Conservation (phyloP, 345 rosid species). For the Rhizophora apiculata region DNA sequence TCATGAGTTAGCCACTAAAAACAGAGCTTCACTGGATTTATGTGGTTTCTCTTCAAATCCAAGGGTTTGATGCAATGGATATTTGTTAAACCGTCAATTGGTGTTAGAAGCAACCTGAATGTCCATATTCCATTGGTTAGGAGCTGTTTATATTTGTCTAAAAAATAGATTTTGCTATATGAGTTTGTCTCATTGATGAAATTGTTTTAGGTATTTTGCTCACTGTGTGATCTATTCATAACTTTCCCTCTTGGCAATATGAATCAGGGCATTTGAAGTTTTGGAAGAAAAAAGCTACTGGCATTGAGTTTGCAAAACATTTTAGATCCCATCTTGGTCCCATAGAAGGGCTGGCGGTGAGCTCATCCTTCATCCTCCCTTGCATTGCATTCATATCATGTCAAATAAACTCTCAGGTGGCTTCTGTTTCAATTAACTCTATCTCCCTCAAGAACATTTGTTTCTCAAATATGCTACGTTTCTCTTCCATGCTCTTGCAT, state of each 20-base stretch:
- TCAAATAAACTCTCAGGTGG: not conserved
- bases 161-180: not conserved
- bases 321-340: conserved; percentile 94
- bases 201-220: not conserved
- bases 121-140: too few relatives aligned
- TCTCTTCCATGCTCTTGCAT: not conserved
- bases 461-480: not conserved
- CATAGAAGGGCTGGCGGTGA: conserved; percentile 89
- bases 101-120: too few relatives aligned
- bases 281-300: conserved; percentile 89
- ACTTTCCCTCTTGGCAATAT: not conserved
- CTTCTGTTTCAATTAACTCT: not conserved
- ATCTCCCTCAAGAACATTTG: not conserved
- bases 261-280: conserved; percentile 85
- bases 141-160: not conserved
- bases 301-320: conserved; percentile 97
- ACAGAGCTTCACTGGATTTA: too few relatives aligned
- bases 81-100: too few relatives aligned
- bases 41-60: too few relatives aligned
- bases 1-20: too few relatives aligned
- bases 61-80: too few relatives aligned
- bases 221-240: not conserved
- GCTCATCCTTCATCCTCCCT: conserved; percentile 20
- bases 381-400: not conserved
- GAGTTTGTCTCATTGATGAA: not conserved